A percentile compares a stretch with the other conserved stretches of the same genome.
phyloP scores from a whole-genome alignment of 768 basidiomycete genomes.

The Boletales sp. region DNA sequence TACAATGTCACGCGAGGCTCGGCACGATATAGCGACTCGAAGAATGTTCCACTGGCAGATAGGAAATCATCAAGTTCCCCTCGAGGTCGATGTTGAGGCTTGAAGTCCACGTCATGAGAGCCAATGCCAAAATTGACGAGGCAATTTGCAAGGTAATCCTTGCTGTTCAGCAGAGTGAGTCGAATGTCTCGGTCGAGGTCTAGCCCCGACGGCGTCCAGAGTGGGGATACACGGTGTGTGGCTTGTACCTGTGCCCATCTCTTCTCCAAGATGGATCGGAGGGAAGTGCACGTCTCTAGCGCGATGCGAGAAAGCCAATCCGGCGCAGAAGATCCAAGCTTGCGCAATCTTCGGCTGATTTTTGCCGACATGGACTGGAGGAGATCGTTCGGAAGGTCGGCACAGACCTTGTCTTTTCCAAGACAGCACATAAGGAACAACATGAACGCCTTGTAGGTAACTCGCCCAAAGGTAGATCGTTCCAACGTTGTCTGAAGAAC shows the following conservation, averaged over 20 bases:
- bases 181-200: conserved; percentile 28
- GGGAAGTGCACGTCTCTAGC: conserved; percentile 8
- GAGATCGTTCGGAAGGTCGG: conserved; percentile 27
- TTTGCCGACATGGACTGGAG: conserved; percentile 38
- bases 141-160: conserved; percentile 24
- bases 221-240: conserved; percentile 21
- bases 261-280: conserved; percentile 23
- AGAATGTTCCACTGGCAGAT: conserved; percentile 5
- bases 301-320: conserved; percentile 12
- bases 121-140: not conserved
- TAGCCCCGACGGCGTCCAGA: conserved; percentile 30
- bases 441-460: conserved; percentile 33
- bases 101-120: not conserved
- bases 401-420: not conserved
- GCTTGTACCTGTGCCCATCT: conserved; percentile 36
- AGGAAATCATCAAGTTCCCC: conserved; percentile 19
- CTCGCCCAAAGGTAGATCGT: conserved; percentile 7
- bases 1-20: conserved; percentile 23
- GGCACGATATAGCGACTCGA: conserved; percentile 1
- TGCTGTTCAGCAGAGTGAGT: conserved; percentile 31
- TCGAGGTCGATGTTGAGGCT: conserved; percentile 1
- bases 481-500: conserved; percentile 38
- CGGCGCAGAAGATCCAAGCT: conserved; percentile 26
- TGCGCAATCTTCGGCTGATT: conserved; percentile 34
- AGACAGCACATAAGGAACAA: conserved; percentile 27